Evolutionary conservation across 208 protist genomes (phyloP).

Genomic region (Trypanosoma grayi): DNA sequence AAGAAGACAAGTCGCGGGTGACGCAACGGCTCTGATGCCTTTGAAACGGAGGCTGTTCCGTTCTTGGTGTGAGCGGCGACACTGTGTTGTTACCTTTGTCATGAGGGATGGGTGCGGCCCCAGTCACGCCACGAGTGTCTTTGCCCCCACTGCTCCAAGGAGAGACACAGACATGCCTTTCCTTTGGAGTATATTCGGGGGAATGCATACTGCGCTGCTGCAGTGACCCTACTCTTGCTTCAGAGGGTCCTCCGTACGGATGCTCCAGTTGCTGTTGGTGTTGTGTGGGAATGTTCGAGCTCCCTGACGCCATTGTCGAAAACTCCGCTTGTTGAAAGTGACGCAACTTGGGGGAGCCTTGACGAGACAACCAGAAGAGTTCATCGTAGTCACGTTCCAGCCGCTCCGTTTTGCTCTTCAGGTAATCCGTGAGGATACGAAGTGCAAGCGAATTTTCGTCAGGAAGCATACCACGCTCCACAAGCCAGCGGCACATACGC

Average conservation of each 20-base stretch:
- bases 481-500: constrained; percentile 11
- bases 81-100: neutral
- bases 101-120: neutral
- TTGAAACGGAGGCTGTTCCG: neutral
- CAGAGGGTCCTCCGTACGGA: neutral
- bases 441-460: neutral
- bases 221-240: neutral
- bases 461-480: neutral
- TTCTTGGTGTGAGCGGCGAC: neutral
- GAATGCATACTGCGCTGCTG: neutral
- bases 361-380: constrained; percentile 18
- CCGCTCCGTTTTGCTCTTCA: constrained; percentile 20
- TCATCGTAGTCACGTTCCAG: constrained; percentile 13
- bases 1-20: neutral
- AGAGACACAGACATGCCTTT: neutral
- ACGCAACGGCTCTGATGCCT: neutral
- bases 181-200: neutral
- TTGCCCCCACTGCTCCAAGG: neutral
- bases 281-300: no score
- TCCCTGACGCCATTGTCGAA: neutral
- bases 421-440: constrained; percentile 12
- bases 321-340: neutral
- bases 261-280: neutral
- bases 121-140: neutral
- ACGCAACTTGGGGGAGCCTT: neutral